These are phyloP conservation scores for Boletus chippewaensis DNA, from an alignment of 1,284 basidiomycete species.

Conservation along the genomic window DNA sequence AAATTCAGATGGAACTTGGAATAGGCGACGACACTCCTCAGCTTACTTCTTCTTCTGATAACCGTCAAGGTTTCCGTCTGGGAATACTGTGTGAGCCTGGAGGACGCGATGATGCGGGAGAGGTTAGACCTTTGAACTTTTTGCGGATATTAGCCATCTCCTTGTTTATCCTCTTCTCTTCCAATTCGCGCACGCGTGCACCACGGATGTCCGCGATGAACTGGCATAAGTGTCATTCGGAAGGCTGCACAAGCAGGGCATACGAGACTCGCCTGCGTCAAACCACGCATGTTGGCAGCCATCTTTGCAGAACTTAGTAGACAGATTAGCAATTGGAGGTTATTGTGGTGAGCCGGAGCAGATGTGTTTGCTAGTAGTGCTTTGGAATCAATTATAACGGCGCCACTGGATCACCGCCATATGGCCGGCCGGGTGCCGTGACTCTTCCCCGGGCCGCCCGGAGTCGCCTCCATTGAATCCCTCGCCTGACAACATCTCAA, in stretches of 20 bases:
- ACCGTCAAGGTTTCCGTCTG: slow-evolving; percentile 94
- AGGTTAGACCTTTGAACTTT: slow-evolving; percentile 84
- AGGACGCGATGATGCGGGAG: slow-evolving; percentile 10
- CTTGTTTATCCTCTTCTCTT: slow-evolving; percentile 98
- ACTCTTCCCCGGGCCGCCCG: too few species aligned
- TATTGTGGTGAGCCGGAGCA: background rate
- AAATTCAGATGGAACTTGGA: slow-evolving; percentile 12
- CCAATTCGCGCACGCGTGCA: slow-evolving; percentile 80
- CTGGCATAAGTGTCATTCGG: slow-evolving; percentile 36
- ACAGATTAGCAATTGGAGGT: background rate
- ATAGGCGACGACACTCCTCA: slow-evolving; percentile 15
- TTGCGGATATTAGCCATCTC: slow-evolving; percentile 99
- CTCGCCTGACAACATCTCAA: background rate
- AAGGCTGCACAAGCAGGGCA: slow-evolving; percentile 2
- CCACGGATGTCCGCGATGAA: slow-evolving; percentile 99
- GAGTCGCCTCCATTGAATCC: too few species aligned
- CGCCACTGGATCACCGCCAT: too few species aligned
- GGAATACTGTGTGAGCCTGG: slow-evolving; percentile 3
- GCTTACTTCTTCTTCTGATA: slow-evolving; percentile 98
- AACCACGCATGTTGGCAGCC: slow-evolving; percentile 84
- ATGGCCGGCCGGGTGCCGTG: too few species aligned
- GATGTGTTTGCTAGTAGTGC: background rate
- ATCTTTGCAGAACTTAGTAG: slow-evolving; percentile 36
- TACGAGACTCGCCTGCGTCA: slow-evolving; percentile 67
- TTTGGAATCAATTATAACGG: too few species aligned